Conservation (phyloP, 805 yeast genomes). For the Saccharomyces mikatae region DNA sequence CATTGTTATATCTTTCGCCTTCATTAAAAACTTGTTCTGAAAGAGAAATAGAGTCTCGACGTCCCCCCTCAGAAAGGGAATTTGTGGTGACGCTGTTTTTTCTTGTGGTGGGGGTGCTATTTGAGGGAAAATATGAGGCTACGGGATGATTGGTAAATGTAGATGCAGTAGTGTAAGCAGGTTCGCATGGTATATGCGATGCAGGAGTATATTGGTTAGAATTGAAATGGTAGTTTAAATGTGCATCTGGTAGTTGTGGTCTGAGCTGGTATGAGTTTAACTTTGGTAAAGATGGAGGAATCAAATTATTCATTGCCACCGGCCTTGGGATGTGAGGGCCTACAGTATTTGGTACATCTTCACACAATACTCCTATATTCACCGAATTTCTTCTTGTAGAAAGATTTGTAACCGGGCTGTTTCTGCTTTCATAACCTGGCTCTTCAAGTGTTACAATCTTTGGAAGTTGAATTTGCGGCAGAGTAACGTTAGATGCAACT, state of each 20-base stretch:
- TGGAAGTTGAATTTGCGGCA: background rate
- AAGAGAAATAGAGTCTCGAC: background rate
- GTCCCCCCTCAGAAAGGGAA: background rate
- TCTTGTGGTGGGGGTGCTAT: background rate
- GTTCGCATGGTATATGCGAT: background rate
- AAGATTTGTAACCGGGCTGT: background rate
- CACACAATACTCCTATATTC: background rate
- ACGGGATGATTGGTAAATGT: background rate
- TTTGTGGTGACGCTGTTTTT: background rate
- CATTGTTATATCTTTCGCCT: conserved; percentile 15
- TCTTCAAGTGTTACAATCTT: background rate
- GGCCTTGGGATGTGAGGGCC: background rate
- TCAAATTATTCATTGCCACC: background rate
- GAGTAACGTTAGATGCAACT: background rate
- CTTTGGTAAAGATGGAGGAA: background rate
- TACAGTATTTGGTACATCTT: background rate
- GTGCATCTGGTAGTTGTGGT: background rate
- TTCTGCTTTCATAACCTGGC: background rate
- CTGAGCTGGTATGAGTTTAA: background rate
- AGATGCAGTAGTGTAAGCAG: background rate
- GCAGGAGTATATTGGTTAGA: background rate
- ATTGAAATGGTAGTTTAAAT: background rate
- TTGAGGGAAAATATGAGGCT: background rate
- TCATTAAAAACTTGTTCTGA: conserved; percentile 2
- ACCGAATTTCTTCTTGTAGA: background rate